phyloP scores from a whole-genome alignment of 768 basidiomycete genomes.

The Hemileccinum rubropunctum region DNA sequence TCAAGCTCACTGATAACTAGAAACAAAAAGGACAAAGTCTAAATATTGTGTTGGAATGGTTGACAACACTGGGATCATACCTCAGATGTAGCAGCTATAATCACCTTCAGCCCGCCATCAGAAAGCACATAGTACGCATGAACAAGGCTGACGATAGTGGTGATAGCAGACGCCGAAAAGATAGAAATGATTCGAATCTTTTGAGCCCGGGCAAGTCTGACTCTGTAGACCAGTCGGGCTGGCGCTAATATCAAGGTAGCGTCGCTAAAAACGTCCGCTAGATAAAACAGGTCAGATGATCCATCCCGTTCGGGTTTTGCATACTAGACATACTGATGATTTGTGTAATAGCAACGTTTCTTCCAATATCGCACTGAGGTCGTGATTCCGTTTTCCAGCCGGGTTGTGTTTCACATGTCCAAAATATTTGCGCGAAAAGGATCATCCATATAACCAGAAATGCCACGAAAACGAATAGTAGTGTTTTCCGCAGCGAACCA shows the following conservation, averaged over 20 bases:
- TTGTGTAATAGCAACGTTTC: background rate
- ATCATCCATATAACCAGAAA: background rate
- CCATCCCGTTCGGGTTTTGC: too few relatives aligned
- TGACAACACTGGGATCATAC: background rate
- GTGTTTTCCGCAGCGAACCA: background rate
- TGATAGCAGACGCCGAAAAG: constrained; percentile 7
- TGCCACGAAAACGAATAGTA: background rate
- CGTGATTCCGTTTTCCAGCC: constrained; percentile 1
- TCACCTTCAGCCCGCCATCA: background rate
- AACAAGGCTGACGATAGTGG: constrained; percentile 2
- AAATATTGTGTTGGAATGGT: background rate
- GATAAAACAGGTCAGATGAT: background rate
- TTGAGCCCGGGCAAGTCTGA: background rate
- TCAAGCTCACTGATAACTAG: constrained; percentile 1
- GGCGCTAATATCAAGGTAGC: background rate
- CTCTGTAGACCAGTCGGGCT: background rate
- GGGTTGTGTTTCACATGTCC: constrained; percentile 1
- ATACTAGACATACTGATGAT: background rate
- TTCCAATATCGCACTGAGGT: background rate
- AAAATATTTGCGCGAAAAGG: constrained; percentile 8
- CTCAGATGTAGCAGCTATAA: background rate
- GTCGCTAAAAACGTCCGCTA: constrained; percentile 5
- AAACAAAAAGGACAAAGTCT: background rate
- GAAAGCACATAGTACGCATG: constrained; percentile 2
- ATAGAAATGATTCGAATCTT: constrained; percentile 4